Conservation (phyloP, 129 eudicot species). For the Ambrosia artemisiifolia region DNA sequence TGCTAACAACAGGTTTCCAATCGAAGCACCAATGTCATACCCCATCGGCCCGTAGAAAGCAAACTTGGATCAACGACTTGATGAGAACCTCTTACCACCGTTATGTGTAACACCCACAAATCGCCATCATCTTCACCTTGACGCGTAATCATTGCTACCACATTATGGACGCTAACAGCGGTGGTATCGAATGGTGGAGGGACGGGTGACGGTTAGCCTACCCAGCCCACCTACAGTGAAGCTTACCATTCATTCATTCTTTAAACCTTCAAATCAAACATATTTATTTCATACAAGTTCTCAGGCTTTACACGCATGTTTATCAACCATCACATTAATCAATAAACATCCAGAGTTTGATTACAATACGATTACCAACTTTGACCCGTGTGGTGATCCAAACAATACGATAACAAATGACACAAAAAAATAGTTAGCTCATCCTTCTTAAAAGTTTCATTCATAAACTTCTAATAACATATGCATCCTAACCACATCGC, state of each 20-base stretch:
- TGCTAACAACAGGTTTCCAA: conserved; percentile 76
- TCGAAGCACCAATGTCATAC: conserved; percentile 82
- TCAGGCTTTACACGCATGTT: neutral
- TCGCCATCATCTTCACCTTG: too few species aligned
- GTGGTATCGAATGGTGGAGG: too few species aligned
- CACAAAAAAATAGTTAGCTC: neutral
- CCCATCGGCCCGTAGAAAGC: conserved; percentile 98
- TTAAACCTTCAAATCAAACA: neutral
- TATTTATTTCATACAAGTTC: neutral
- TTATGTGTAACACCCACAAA: too few species aligned
- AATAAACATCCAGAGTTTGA: conserved; percentile 5
- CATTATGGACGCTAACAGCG: too few species aligned
- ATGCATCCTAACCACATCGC: conserved; percentile 12
- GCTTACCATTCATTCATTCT: conserved; percentile 14
- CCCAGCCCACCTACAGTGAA: too few species aligned
- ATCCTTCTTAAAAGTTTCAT: neutral
- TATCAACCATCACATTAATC: neutral
- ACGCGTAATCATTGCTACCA: too few species aligned
- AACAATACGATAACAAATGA: conserved; percentile 12
- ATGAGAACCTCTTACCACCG: neutral
- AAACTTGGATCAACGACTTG: too few species aligned
- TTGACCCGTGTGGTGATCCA: neutral
- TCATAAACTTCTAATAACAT: conserved; percentile 9
- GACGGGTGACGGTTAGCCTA: too few species aligned
- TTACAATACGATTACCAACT: conserved; percentile 8